Evolutionary conservation across 1,284 basidiomycete species (phyloP).

Genomic region (Rhodofomes roseus): DNA sequence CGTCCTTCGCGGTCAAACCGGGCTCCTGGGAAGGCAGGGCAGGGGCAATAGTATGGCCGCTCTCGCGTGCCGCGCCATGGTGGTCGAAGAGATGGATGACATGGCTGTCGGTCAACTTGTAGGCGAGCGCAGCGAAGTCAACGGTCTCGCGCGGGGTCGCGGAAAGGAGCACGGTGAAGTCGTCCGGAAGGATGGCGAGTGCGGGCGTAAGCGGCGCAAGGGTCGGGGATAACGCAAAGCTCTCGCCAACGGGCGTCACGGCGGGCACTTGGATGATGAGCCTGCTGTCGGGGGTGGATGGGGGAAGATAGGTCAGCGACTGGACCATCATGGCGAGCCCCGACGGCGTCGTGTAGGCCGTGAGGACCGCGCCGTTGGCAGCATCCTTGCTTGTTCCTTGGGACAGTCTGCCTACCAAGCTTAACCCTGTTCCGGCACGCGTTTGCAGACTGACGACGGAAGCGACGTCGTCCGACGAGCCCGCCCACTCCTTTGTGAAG

Average conservation of each 20-base stretch:
- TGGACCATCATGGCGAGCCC: slow-evolving; percentile 78
- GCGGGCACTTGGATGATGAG: slow-evolving; percentile 78
- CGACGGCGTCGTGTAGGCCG: slow-evolving; percentile 73
- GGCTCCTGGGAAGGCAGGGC: slow-evolving; percentile 28
- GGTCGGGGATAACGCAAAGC: slow-evolving; percentile 68
- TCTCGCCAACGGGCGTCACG: slow-evolving; percentile 61
- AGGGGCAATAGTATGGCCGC: slow-evolving; percentile 46
- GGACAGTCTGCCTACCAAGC: slow-evolving; percentile 78
- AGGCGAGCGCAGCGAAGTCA: slow-evolving; percentile 68
- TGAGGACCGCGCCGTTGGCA: slow-evolving; percentile 54
- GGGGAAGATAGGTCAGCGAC: slow-evolving; percentile 62
- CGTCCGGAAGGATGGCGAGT: slow-evolving; percentile 60
- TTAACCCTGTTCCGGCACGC: slow-evolving; percentile 83
- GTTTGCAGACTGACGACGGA: slow-evolving; percentile 76
- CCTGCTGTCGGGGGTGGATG: slow-evolving; percentile 56
- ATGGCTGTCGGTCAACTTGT: slow-evolving; percentile 58
- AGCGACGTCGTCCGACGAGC: slow-evolving; percentile 36
- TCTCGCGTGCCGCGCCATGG: slow-evolving; percentile 63
- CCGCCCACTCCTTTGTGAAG: slow-evolving; percentile 59
- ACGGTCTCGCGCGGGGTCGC: slow-evolving; percentile 77
- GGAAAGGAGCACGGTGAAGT: slow-evolving; percentile 77
- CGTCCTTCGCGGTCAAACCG: slow-evolving; percentile 38
- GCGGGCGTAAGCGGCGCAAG: slow-evolving; percentile 64
- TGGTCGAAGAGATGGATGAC: slow-evolving; percentile 81
- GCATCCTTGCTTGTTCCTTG: slow-evolving; percentile 71